Evolutionary conservation across 768 basidiomycete genomes (phyloP), one percentile per base, ranked within the genome.

Genomic region (Fistulinella prunicolor): DNA sequence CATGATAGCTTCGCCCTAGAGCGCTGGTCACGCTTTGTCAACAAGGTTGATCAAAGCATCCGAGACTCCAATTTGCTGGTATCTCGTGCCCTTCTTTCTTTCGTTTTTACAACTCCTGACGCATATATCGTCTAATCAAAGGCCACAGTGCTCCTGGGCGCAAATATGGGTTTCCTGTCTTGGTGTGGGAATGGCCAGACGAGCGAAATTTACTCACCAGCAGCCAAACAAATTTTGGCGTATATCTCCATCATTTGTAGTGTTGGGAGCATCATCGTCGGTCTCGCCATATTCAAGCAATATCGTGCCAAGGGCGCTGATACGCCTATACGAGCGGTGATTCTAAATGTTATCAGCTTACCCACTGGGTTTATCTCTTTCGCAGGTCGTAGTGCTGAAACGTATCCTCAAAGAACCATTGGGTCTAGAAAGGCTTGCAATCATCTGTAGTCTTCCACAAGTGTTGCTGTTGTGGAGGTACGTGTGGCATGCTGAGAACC

Each of bases 381-480:
- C 17, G 12, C 32, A 66, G 64, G 53, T 66, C 14, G 39, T 51
- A 14, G 53, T 64, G 3, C 39, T 66, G 44, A 64, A 57, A 39
- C 64, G 61, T 4, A 66, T 66, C 13, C 44, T 66, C 5, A 51
- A 56, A 12, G 50, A 57, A 22, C 41, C 42, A 8, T 51, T 62
- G 17, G 70, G 71, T 13, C 51, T 70, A 3, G 72, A 73, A 41
- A 58, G 64, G 12, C 57, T 75, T 24, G 61, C 73, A 6, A 68
- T 74, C 28, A 60, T 70, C 42, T 75, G 68, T 41, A 70, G 67
- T 47, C 63, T 74, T 36, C 73, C 73, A 6, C 70, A 73, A 28
- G 69, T 69, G 29, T 49, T 73, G 7, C 56, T 74, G 35, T 64
- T 74, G 64, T 74, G 70, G 66, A 56, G 67, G 73, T 73, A 43